Evolutionary conservation across 148 eudicot species (phyloP).

Genomic region (Camellia sinensis): DNA sequence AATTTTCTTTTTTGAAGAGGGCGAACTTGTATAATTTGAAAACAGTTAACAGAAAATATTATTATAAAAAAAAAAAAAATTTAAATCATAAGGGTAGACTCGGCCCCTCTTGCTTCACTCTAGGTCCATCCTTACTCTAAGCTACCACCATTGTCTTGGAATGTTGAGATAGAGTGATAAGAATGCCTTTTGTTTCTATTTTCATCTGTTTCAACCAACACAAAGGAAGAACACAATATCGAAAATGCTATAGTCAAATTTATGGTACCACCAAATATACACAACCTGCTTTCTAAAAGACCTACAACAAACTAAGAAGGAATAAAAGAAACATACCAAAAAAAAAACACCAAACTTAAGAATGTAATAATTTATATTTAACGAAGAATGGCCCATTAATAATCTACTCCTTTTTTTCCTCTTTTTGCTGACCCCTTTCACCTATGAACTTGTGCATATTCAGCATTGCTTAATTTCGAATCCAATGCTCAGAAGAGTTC

Average conservation of each 20-base stretch:
- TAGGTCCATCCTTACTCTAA: no score
- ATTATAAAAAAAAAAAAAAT: no score
- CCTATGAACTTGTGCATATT: not conserved
- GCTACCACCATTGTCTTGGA: no score
- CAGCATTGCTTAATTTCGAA: slow-evolving; percentile 65
- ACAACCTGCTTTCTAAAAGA: slow-evolving; percentile 2
- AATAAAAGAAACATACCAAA: not conserved
- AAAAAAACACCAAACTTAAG: not conserved
- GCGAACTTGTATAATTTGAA: no score
- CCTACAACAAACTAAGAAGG: slow-evolving; percentile 9
- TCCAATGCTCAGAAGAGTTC: slow-evolving; percentile 58
- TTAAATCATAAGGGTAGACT: no score
- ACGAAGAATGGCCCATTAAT: not conserved
- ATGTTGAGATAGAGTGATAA: slow-evolving; percentile 16
- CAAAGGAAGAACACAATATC: not conserved
- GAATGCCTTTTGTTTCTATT: not conserved
- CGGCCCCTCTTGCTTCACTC: not conserved
- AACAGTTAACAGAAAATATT: no score
- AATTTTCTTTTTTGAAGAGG: no score
- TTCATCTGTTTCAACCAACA: slow-evolving; percentile 2
- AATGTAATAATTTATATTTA: not conserved
- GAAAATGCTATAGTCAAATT: not conserved
- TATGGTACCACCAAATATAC: slow-evolving; percentile 8
- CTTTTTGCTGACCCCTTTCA: not conserved
- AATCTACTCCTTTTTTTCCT: not conserved